Base-by-base conservation (phyloP, 345 rosid species). In the Sisymbrium irio region DNA sequence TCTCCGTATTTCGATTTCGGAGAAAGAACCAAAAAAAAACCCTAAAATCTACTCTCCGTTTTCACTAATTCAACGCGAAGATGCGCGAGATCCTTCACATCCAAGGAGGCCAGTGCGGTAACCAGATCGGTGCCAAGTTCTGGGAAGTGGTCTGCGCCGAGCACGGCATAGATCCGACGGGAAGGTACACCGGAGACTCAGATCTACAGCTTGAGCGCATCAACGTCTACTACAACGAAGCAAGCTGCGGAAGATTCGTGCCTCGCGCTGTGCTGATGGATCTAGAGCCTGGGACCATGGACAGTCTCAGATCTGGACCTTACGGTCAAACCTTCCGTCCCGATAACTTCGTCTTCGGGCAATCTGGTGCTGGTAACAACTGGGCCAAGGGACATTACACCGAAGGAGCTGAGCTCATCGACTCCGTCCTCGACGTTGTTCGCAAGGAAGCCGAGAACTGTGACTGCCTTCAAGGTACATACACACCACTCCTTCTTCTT, bases 291-390 rank as follows among this genome's bases (percentile, higher is more conserved):
- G 69, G 69, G 0, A 64, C 69, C 22, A 64, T 64, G 69, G 69
- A 64, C 54, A 64, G 69, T 45, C 51, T 42, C 66, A 62, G 46
- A 36, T 37, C 66, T 44, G 45, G 66, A 12, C 66, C 66, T 0
- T 62, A 62, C 27, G 69, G 69, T 12, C 69, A 64, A 13, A 64
- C 40, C 55, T 50, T 50, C 56, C 56, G 56, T 1, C 32, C 56
- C 27, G 56, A 50, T 50, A 70, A 70, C 74, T 70, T 58, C 58
- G 74, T 70, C 12, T 70, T 70, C 9, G 74, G 66, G 15, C 74
- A 70, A 10, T 70, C 66, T 10, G 73, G 73, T 9, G 73, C 73
- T 25, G 71, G 71, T 9, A 41, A 41, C 18, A 41, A 41, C 46
- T 41, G 46, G 46, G 46, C 46, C 18, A 41, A 50, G 56, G 56